phyloP scores from a whole-genome alignment of 2,329 filamentous ascomycete species.

The Ascochyta pisi region DNA sequence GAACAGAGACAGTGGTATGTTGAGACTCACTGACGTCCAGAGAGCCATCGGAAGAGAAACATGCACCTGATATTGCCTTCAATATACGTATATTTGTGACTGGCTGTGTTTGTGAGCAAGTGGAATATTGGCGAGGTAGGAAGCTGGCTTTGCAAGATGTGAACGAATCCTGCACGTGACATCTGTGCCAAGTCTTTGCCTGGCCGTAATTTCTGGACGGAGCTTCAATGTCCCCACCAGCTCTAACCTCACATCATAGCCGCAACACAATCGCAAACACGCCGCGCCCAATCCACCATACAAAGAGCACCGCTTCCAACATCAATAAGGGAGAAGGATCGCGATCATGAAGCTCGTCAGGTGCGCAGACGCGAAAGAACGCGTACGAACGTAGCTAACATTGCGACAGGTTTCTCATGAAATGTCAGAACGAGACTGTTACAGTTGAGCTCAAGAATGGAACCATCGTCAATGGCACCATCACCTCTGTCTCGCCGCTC shows the following conservation, averaged over 20 bases:
- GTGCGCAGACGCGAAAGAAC: slow-evolving; percentile 22
- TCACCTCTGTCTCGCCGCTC: slow-evolving; percentile 93
- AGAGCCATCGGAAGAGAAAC: background rate
- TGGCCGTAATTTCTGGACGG: slow-evolving; percentile 34
- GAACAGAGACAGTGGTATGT: background rate
- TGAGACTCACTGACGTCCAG: background rate
- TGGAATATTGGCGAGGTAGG: background rate
- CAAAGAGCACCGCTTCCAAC: background rate
- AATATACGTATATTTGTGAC: no score
- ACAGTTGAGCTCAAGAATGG: slow-evolving; percentile 99
- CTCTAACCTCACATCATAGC: slow-evolving; percentile 20
- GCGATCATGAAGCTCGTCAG: slow-evolving; percentile 48
- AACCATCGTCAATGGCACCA: slow-evolving; percentile 95
- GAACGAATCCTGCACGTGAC: slow-evolving; percentile 7
- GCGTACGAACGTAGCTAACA: slow-evolving; percentile 26
- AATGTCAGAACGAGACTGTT: slow-evolving; percentile 98
- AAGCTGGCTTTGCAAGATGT: background rate
- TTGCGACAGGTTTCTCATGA: slow-evolving; percentile 87
- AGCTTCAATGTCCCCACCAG: slow-evolving; percentile 28
- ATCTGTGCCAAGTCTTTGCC: slow-evolving; percentile 12
- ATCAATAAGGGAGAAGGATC: background rate
- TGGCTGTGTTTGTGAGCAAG: background rate
- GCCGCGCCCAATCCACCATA: background rate
- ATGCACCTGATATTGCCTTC: background rate
- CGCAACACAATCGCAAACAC: slow-evolving; percentile 19